Percentiles rank a stretch among this genome's conserved stretches.
These are phyloP conservation scores for Penicillium antarcticum DNA, from an alignment of 495 filamentous ascomycete species.

Conservation along the genomic window DNA sequence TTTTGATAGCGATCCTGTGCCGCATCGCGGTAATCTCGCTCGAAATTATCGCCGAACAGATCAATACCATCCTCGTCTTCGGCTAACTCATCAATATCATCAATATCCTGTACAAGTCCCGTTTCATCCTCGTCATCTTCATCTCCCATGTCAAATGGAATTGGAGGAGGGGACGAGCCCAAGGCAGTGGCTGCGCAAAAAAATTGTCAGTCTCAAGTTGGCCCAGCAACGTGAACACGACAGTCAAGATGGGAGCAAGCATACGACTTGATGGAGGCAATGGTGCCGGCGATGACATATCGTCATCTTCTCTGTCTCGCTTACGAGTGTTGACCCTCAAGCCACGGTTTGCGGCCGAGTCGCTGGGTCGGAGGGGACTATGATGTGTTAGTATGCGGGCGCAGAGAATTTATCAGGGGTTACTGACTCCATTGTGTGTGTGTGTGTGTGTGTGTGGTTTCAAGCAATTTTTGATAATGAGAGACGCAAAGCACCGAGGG, in stretches of 20 bases:
- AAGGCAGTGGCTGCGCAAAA: slow-evolving; percentile 19
- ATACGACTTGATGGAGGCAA: slow-evolving; percentile 69
- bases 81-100: slow-evolving; percentile 93
- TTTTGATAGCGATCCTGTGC: slow-evolving; percentile 62
- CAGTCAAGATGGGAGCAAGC: slow-evolving; percentile 24
- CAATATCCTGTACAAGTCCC: slow-evolving; percentile 75
- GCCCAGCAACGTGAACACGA: slow-evolving; percentile 17
- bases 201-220: slow-evolving; percentile 19
- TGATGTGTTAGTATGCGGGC: slow-evolving; percentile 14
- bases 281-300: slow-evolving; percentile 62
- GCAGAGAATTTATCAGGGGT: slow-evolving; percentile 4
- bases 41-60: slow-evolving; percentile 86
- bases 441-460: not conserved
- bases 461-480: not conserved
- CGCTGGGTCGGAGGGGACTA: slow-evolving; percentile 78
- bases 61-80: slow-evolving; percentile 94
- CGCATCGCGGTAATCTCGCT: slow-evolving; percentile 71
- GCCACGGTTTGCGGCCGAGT: slow-evolving; percentile 85
- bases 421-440: slow-evolving; percentile 41
- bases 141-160: slow-evolving; percentile 56
- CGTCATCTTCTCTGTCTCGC: slow-evolving; percentile 75
- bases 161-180: slow-evolving; percentile 45
- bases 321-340: slow-evolving; percentile 65
- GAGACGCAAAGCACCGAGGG: not conserved
- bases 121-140: slow-evolving; percentile 76